A percentile compares a stretch with the other conserved stretches of the same genome.
phyloP scores from a whole-genome alignment of 192 early-diverging fungal species.

The Coemansia sp. region DNA sequence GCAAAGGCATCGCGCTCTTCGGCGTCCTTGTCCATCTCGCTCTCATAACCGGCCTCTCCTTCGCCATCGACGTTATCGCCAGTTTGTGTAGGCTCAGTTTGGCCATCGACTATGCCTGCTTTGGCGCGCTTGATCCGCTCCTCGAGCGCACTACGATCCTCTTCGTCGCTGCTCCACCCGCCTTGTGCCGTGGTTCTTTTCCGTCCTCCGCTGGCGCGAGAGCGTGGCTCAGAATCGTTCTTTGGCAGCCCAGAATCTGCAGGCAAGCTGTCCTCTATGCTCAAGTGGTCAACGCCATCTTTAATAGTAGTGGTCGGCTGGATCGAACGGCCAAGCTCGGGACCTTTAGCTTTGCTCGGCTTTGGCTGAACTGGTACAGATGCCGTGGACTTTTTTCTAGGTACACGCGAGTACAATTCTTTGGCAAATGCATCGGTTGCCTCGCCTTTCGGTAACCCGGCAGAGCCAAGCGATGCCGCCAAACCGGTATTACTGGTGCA shows the following conservation, averaged over 20 bases:
- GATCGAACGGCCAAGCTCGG: not conserved
- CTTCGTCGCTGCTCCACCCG: conserved; percentile 60
- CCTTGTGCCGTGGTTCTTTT: conserved; percentile 47
- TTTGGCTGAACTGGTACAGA: not conserved
- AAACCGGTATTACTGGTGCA: conserved; percentile 46
- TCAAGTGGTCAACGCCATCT: not conserved
- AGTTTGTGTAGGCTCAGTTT: conserved; percentile 33
- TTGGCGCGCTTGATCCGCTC: conserved; percentile 59
- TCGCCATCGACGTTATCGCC: conserved; percentile 33
- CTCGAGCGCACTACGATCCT: conserved; percentile 57
- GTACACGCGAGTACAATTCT: conserved; percentile 63
- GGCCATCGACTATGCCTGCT: conserved; percentile 33
- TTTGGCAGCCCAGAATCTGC: not conserved
- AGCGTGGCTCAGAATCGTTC: not conserved
- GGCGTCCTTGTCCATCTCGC: conserved; percentile 63
- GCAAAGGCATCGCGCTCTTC: conserved; percentile 91
- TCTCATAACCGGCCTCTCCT: conserved; percentile 34
- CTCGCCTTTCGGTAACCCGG: conserved; percentile 62
- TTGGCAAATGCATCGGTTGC: conserved; percentile 60
- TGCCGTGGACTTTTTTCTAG: conserved; percentile 28
- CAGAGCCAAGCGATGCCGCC: conserved; percentile 53
- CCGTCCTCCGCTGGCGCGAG: conserved; percentile 31
- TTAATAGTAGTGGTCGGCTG: not conserved
- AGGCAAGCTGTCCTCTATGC: not conserved
- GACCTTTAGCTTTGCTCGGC: not conserved